Base-by-base conservation (phyloP, 345 rosid genomes). In the Rhizophora mangle region DNA sequence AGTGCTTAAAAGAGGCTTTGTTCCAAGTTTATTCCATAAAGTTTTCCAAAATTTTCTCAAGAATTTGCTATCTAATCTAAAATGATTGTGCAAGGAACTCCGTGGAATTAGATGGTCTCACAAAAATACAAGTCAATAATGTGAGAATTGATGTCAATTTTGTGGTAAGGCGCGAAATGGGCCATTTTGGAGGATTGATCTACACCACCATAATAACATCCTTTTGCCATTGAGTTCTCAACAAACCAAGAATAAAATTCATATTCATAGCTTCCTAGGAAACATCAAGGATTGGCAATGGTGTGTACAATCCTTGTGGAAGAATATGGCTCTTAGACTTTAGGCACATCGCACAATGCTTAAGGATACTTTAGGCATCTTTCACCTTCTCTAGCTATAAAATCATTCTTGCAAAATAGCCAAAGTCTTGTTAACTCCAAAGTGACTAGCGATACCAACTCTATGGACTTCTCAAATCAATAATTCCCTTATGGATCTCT, bases 191-290 rank as follows among this genome's bases (percentile, higher is more conserved):
- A 68, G 24, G 24, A 24, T 24, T 24, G 24, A 24, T 24, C 24
- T 24, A 24, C 24, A 24, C 54, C 53, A 56, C 54, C 19, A 19
- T 18, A 16, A 69, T 69, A 0, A 34, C 58, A 59, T 68, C 72
- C 20, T 32, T 57, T 31, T 27, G 27, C 34, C 36, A 22, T 10
- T 29, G 15, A 5, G 65, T 69, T 29, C 65, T 8, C 3, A 65
- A 65, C 21, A 69, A 60, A 2, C 65, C 59, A 19, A 47, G 5
- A 20, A 69, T 34, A 60, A n/a, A 69, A 60, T 69, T 47, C 55
- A 60, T 43, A n/a, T 54, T 68, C 16, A 71, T 62, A 39, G 43
- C 64, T 6, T 55, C 64, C 43, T 61, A 75, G 7, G 70, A 68
- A 5, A 24, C 1, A 0, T 4, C 16, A 24, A 51, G 73, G 5